These are phyloP conservation scores for Malus hybrid DNA, from an alignment of 331 rosid species.

Conservation along the genomic window DNA sequence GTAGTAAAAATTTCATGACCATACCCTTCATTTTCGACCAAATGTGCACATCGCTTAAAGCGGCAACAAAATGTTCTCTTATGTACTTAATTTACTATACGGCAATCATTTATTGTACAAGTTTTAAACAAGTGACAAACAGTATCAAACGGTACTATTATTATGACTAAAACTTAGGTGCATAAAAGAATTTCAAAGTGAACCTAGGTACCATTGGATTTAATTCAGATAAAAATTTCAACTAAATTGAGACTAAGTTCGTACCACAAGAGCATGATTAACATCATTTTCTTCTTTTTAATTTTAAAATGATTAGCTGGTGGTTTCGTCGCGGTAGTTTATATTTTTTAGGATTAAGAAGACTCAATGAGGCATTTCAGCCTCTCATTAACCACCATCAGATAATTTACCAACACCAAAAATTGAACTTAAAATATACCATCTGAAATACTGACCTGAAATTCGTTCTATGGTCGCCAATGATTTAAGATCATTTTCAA, in stretches of 20 bases:
- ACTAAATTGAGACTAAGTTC: too few relatives aligned
- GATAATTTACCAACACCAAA: accelerated
- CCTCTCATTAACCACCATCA: accelerated
- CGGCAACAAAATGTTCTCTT: not conserved
- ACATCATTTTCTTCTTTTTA: too few relatives aligned
- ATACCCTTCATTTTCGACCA: not conserved
- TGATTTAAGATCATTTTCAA: not conserved
- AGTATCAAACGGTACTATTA: too few relatives aligned
- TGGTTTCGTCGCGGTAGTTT: too few relatives aligned
- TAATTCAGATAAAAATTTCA: not conserved
- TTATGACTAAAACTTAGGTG: not conserved
- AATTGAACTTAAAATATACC: too few relatives aligned
- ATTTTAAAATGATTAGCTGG: too few relatives aligned
- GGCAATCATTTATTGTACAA: accelerated
- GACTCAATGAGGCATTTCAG: too few relatives aligned
- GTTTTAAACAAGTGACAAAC: not conserved
- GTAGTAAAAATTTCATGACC: too few relatives aligned
- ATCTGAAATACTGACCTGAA: too few relatives aligned
- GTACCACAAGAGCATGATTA: not conserved
- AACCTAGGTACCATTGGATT: not conserved
- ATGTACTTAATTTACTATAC: not conserved
- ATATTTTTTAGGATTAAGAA: accelerated
- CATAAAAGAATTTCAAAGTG: not conserved
- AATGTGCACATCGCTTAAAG: not conserved
- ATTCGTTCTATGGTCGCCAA: too few relatives aligned